phyloP scores from a whole-genome alignment of 805 yeast species.

The Candida silvicultrix region DNA sequence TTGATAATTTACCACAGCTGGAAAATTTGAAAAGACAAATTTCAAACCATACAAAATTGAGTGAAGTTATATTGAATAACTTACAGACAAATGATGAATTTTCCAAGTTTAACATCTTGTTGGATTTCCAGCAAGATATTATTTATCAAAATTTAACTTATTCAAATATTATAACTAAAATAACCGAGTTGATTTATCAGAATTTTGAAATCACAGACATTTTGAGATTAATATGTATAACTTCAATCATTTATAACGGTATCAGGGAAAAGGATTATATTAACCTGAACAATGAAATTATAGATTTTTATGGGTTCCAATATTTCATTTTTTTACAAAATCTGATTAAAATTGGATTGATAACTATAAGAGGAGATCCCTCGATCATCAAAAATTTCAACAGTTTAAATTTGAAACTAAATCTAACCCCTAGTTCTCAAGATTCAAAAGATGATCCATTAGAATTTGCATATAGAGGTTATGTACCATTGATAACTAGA shows the following conservation, averaged over 20 bases:
- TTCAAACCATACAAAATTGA: conserved; percentile 66
- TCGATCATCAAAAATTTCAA: conserved; percentile 29
- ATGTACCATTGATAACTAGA: conserved; percentile 69
- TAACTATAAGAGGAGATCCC: conserved; percentile 25
- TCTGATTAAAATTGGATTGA: conserved; percentile 42
- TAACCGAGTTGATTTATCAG: conserved; percentile 45
- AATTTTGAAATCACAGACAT: conserved; percentile 36
- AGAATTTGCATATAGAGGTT: conserved; percentile 67
- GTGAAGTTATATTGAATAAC: conserved; percentile 52
- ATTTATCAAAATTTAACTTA: conserved; percentile 45
- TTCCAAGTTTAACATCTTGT: conserved; percentile 34
- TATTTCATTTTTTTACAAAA: conserved; percentile 41
- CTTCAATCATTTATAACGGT: conserved; percentile 64
- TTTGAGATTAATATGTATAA: conserved; percentile 47
- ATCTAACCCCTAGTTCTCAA: conserved; percentile 36
- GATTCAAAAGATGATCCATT: not conserved
- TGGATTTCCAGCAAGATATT: conserved; percentile 67
- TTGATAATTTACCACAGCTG: conserved; percentile 58
- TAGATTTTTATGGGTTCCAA: conserved; percentile 60
- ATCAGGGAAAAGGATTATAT: conserved; percentile 58
- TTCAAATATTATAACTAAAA: conserved; percentile 25
- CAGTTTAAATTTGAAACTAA: conserved; percentile 33
- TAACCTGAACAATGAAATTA: conserved; percentile 44
- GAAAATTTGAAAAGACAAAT: conserved; percentile 64
- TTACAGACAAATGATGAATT: conserved; percentile 28